phyloP scores from a whole-genome alignment of 352 stramenopile species.

The Pythium aquatile region DNA sequence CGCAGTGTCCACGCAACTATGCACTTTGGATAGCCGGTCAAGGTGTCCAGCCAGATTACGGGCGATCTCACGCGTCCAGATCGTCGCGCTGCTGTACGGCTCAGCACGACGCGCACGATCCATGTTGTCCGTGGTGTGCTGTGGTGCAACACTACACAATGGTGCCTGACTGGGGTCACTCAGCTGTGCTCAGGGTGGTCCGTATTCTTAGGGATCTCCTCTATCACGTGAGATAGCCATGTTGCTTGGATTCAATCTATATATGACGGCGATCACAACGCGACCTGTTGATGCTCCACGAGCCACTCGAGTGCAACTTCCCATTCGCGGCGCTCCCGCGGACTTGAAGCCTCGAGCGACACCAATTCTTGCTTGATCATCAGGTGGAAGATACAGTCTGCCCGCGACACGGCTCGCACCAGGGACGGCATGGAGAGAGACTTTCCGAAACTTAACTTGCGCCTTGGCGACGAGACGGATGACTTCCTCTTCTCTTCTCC shows the following conservation, averaged over 20 bases:
- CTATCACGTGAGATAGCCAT: not conserved
- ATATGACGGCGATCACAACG: constrained; percentile 6
- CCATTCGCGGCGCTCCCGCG: constrained; percentile 33
- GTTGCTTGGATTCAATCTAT: constrained; percentile 1
- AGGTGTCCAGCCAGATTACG: constrained; percentile 69
- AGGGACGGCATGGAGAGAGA: constrained; percentile 14
- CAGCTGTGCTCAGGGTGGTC: not conserved
- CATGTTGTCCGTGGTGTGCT: constrained; percentile 31
- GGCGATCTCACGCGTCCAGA: constrained; percentile 73
- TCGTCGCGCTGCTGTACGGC: constrained; percentile 73
- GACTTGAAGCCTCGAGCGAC: constrained; percentile 33
- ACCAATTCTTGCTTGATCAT: constrained; percentile 42
- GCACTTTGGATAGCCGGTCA: constrained; percentile 61
- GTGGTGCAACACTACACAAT: not conserved
- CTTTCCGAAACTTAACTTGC: constrained; percentile 6
- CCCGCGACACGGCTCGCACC: constrained; percentile 6
- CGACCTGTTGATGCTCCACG: constrained; percentile 12
- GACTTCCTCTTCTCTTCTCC: not conserved
- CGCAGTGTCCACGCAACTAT: constrained; percentile 69
- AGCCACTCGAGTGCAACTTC: constrained; percentile 46
- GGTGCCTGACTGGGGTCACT: not conserved
- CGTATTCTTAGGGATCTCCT: constrained; percentile 21
- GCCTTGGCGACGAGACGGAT: not conserved
- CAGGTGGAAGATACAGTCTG: constrained; percentile 36
- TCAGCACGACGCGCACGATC: constrained; percentile 68